Evolutionary conservation across 176 grass and related monocot genomes (phyloP), one percentile per base, ranked within the genome.

Genomic region (Carex kokanica): DNA sequence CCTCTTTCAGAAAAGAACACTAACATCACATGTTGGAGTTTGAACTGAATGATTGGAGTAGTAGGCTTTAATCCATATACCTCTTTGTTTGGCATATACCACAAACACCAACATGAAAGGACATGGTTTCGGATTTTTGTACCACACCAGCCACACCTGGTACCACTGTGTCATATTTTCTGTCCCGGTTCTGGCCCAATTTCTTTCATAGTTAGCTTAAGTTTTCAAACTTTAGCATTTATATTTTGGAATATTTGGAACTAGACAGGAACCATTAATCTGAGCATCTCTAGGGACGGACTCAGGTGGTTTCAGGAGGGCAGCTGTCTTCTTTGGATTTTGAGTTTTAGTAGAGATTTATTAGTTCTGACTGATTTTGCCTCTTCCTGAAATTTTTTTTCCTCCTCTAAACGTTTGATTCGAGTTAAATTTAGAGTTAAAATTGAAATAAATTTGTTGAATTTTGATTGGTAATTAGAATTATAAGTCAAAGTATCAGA

Each of bases 1-100:
- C 6, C 14, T 82, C 23, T 82, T 66, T 82, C 9, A 82, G 14
- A 82, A 81, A 64, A 64, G 62, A 82, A 82, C 3, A 67, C 23
- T 17, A 82, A 47, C 21, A 68, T 54, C 73, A 78, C 49, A 78
- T 78, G 41, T 54, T 53, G n/a, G 29, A 80, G 31, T 20, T 80
- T 80, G 13, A 55, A 17, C 15, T 62, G 9, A 81, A 67, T 82
- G 38, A 67, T 82, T 82, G 80, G 24, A 82, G 80, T 65, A 82
- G 80, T 65, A 81, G 80, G 78, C n/a, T n/a, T n/a, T n/a, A 32
- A 60, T 60, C 31, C 15, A 79, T 12, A 62, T 81, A 62, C 18
- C 27, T 17, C 2, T 82, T 67, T 66, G 60, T 67, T 82, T 82
- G 60, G 80, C 80, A 51, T 68, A 25, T 82, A 65, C 60, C 57